Conservation (phyloP, 176 grass and related monocot species). For the Cymbopogon citratus region DNA sequence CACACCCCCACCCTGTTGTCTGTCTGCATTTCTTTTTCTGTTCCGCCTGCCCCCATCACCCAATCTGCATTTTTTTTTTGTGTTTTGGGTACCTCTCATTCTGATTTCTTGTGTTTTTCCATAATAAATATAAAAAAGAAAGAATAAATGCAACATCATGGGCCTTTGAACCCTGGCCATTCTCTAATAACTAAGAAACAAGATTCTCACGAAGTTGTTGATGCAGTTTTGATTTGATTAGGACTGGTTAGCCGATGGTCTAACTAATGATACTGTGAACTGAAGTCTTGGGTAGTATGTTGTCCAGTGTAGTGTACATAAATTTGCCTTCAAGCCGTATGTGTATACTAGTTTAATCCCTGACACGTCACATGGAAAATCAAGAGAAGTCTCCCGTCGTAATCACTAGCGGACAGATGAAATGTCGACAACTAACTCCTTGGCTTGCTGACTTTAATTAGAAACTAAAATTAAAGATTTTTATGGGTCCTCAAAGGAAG, state of each 20-base stretch:
- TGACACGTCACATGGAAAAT: neutral
- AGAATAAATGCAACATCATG: neutral
- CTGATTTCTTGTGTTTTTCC: neutral
- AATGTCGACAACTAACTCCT: neutral
- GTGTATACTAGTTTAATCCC: neutral
- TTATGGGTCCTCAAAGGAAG: neutral
- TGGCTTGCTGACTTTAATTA: neutral
- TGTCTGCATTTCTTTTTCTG: neutral
- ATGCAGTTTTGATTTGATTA: neutral
- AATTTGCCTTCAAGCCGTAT: neutral
- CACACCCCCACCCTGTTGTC: neutral
- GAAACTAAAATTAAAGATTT: neutral
- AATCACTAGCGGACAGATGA: neutral
- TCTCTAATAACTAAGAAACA: neutral
- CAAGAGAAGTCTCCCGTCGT: neutral
- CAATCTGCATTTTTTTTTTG: neutral
- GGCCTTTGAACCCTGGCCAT: neutral
- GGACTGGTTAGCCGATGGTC: neutral
- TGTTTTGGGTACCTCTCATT: neutral
- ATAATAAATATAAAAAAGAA: neutral
- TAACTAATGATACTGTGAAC: neutral
- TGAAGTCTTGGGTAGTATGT: neutral
- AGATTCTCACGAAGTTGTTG: neutral
- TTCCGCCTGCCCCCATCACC: neutral
- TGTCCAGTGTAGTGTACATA: neutral